Evolutionary conservation across 176 grass and related monocot species (phyloP).

Genomic region (Oryza rufipogon): DNA sequence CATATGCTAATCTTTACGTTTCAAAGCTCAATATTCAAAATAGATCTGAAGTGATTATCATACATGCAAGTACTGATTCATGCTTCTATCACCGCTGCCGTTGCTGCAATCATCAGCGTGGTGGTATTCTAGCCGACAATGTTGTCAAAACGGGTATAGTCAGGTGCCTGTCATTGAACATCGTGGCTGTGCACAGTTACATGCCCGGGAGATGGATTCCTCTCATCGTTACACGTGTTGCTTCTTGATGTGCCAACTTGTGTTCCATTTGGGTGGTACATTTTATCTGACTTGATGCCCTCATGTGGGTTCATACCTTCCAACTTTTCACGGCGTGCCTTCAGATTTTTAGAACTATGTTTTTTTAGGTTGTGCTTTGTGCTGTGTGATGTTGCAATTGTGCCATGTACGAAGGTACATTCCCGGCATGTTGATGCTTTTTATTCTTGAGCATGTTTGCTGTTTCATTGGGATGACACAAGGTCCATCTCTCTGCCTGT

Average conservation of each 20-base stretch:
- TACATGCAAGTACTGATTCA: too few species aligned
- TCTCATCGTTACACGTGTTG: conserved; percentile 45
- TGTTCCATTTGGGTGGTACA: background rate
- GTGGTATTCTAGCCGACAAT: background rate
- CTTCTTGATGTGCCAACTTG: conserved; percentile 32
- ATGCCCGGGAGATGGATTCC: conserved; percentile 23
- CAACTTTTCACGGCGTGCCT: background rate
- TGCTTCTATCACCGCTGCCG: too few species aligned
- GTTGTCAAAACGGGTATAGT: conserved; percentile 20
- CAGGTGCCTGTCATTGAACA: conserved; percentile 25
- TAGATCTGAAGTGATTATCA: too few species aligned
- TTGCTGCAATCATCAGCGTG: too few species aligned
- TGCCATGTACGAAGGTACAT: background rate
- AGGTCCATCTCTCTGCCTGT: background rate
- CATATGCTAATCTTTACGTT: too few species aligned
- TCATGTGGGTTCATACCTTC: background rate
- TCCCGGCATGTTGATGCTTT: background rate
- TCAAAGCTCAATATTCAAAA: too few species aligned
- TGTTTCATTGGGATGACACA: background rate
- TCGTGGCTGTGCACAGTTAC: conserved; percentile 33
- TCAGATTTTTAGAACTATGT: background rate
- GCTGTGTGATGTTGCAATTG: background rate
- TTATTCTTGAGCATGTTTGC: background rate
- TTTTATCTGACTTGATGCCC: background rate
- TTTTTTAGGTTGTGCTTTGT: background rate